These are phyloP conservation scores for Plectranthus barbatus DNA, from an alignment of 257 asterid species.

Conservation along the genomic window DNA sequence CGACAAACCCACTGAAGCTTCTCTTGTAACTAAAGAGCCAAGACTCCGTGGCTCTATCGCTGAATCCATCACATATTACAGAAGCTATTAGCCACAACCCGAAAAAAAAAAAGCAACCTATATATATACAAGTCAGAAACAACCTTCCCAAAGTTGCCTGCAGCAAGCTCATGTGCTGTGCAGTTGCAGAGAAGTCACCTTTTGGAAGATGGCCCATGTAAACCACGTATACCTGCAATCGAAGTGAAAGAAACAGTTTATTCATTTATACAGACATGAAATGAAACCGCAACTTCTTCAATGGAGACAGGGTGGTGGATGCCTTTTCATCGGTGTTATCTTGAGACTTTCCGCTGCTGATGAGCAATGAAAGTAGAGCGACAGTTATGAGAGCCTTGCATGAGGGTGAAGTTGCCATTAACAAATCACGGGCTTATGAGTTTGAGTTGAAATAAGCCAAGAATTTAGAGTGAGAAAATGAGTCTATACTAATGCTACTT, in stretches of 20 bases:
- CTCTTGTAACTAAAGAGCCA: conserved; percentile 37
- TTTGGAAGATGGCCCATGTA: conserved; percentile 43
- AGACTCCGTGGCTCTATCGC: conserved; percentile 35
- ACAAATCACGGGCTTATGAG: neutral
- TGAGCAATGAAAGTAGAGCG: conserved; percentile 13
- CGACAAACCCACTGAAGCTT: conserved; percentile 62
- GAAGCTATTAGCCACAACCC: neutral
- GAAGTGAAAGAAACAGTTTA: neutral
- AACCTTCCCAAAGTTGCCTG: conserved; percentile 42
- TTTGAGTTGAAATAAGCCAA: neutral
- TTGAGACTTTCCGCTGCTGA: conserved; percentile 19
- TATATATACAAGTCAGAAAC: neutral
- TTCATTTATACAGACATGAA: neutral
- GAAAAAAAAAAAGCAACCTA: neutral
- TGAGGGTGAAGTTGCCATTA: neutral
- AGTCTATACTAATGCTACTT: too few species aligned
- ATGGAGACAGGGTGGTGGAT: neutral
- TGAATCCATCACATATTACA: conserved; percentile 1
- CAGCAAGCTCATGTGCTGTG: conserved; percentile 39
- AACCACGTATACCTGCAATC: conserved; percentile 41
- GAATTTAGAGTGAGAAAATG: neutral
- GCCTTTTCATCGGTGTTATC: conserved; percentile 33
- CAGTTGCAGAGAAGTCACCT: conserved; percentile 23
- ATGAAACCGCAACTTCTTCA: too few species aligned
- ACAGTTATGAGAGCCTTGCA: conserved; percentile 11